Evolutionary conservation across 2,329 filamentous ascomycete species (phyloP), one percentile per base, ranked within the genome.

Genomic region (Hypoxylon sp.): DNA sequence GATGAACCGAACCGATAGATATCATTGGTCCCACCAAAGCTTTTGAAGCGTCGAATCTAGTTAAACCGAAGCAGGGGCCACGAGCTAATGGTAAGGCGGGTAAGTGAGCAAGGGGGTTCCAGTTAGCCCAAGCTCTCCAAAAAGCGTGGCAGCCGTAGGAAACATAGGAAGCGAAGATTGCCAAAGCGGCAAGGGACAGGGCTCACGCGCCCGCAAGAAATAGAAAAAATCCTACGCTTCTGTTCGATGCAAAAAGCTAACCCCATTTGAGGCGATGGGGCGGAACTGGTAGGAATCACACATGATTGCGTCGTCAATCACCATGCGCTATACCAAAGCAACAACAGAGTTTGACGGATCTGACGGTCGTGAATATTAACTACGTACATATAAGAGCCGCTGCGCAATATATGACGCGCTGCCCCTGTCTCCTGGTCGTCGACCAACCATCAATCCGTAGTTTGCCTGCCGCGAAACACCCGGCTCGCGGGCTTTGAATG

Each of bases 81-180:
- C 63, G 57, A 63, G 70, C 66, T 63, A 72, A 71, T 73, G 74
- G 74, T 65, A 76, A 74, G 74, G 72, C 72, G 70, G 63, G 69
- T 71, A 67, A 73, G 71, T 72, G 71, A 69, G 26, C 46, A 68
- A 54, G 63, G 65, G 65, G 53, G 50, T 31, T 29, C 29, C 31
- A 47, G 56, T 19, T n/a, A 52, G 65, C 29, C 52, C 13, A 22
- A 60, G 50, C 11, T 48, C 58, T 64, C 52, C 55, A 67, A 61
- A 54, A 67, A 65, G 70, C 71, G 56, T 68, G 65, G 68, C 35
- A 67, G 51, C 63, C 67, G 51, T 68, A 63, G 68, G 59, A 70
- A 70, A 47, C 65, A 70, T 66, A 63, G 39, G 59, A 57, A 72
- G 60, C 67, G 65, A 67, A 68, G 58, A 56, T 58, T 54, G 64